These are phyloP conservation scores for Aquilaria agallochum DNA, from an alignment of 441 rosid genomes.

Conservation along the genomic window DNA sequence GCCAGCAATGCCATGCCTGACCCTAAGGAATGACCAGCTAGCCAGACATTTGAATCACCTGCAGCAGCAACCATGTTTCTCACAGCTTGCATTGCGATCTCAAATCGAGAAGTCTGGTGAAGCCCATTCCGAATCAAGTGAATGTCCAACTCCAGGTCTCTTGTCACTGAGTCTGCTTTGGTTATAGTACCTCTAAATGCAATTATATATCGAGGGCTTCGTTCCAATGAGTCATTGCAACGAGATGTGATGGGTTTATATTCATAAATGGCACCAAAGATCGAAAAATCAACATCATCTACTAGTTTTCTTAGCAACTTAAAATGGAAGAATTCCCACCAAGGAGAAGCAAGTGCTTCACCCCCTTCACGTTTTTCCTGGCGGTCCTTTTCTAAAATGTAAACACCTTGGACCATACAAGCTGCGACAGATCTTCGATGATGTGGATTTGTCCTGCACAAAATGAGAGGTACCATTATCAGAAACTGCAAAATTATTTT, in stretches of 20 bases:
- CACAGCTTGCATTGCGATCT: slow-evolving; percentile 77
- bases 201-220: slow-evolving; percentile 58
- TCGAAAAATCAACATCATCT: slow-evolving; percentile 71
- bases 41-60: slow-evolving; percentile 72
- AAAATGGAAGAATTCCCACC: slow-evolving; percentile 92
- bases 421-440: slow-evolving; percentile 78
- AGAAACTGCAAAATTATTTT: too few species aligned
- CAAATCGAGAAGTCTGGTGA: slow-evolving; percentile 70
- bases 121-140: slow-evolving; percentile 69
- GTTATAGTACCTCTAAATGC: slow-evolving; percentile 85
- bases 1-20: slow-evolving; percentile 83
- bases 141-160: slow-evolving; percentile 68
- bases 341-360: slow-evolving; percentile 65
- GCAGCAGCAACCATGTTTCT: slow-evolving; percentile 60
- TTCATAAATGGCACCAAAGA: slow-evolving; percentile 85
- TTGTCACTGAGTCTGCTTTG: slow-evolving; percentile 64
- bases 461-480: background rate
- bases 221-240: slow-evolving; percentile 22
- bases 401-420: slow-evolving; percentile 80
- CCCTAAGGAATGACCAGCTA: slow-evolving; percentile 94
- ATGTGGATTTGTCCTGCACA: slow-evolving; percentile 58
- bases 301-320: slow-evolving; percentile 53
- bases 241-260: slow-evolving; percentile 40
- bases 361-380: slow-evolving; percentile 67
- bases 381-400: slow-evolving; percentile 83